Percentiles rank a stretch among this genome's conserved stretches.
Conservation (phyloP, 768 basidiomycete genomes). For the Kwoniella bestiolae region DNA sequence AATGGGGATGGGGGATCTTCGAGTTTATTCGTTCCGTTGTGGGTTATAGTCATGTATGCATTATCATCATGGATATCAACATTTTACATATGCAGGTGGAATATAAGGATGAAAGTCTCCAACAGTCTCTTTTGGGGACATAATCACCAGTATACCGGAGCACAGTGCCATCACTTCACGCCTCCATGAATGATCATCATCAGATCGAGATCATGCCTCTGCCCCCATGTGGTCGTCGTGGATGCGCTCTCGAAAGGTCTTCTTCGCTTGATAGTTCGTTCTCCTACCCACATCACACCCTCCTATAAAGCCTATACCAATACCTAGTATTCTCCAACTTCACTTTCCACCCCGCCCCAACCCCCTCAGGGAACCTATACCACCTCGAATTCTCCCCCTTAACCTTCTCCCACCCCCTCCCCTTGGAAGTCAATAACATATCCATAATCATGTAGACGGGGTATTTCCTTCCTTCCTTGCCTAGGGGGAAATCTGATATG, state of each 20-base stretch:
- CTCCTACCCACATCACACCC: slow-evolving; percentile 8
- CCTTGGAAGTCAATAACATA: slow-evolving; percentile 22
- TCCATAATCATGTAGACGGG: slow-evolving; percentile 48
- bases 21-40: too few relatives aligned
- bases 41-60: too few relatives aligned
- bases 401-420: slow-evolving; percentile 44
- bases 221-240: too few relatives aligned
- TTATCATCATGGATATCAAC: too few relatives aligned
- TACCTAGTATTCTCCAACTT: slow-evolving; percentile 57
- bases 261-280: too few relatives aligned
- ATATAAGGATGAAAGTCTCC: too few relatives aligned
- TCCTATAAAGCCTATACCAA: slow-evolving; percentile 54
- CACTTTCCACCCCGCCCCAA: slow-evolving; percentile 47
- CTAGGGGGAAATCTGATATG: slow-evolving; percentile 44
- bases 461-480: slow-evolving; percentile 48
- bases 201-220: background rate
- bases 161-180: too few relatives aligned
- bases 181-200: slow-evolving; percentile 3
- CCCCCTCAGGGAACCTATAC: slow-evolving; percentile 48
- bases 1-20: too few relatives aligned
- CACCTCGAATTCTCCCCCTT: slow-evolving; percentile 46
- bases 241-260: too few relatives aligned
- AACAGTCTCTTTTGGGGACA: too few relatives aligned
- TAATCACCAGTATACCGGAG: too few relatives aligned
- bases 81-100: too few relatives aligned